Percentiles rank a stretch among this genome's conserved stretches.
Evolutionary conservation across 2,329 filamentous ascomycete genomes (phyloP).

Genomic region (Aspergillus aculeatinus): DNA sequence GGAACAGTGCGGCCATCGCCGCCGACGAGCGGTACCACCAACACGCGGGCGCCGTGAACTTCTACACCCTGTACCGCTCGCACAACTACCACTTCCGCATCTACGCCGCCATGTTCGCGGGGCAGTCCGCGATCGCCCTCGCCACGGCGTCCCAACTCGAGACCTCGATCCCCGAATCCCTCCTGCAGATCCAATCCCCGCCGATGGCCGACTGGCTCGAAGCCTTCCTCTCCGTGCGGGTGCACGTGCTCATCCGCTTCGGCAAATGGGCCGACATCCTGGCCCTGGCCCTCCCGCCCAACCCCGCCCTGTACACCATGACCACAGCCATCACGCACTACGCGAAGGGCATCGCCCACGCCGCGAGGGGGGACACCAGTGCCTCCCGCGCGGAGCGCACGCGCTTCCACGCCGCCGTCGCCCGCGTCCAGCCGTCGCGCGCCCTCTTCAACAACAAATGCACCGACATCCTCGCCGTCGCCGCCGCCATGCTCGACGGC

Average conservation of each 20-base stretch:
- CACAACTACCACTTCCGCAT: constrained; percentile 47
- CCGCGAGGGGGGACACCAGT: constrained; percentile 54
- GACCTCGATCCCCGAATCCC: constrained; percentile 58
- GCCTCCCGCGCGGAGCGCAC: constrained; percentile 53
- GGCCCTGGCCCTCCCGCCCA: constrained; percentile 54
- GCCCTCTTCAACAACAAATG: constrained; percentile 67
- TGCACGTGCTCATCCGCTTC: constrained; percentile 70
- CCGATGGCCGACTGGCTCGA: constrained; percentile 80
- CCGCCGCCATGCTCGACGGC: constrained; percentile 64
- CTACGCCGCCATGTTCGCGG: constrained; percentile 74
- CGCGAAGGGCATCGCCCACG: constrained; percentile 63
- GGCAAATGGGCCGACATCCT: constrained; percentile 68
- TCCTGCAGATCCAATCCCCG: constrained; percentile 64
- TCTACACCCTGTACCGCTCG: constrained; percentile 56
- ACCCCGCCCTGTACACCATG: constrained; percentile 62
- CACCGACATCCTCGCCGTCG: constrained; percentile 61
- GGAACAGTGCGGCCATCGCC: constrained; percentile 64
- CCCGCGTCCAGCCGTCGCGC: constrained; percentile 57
- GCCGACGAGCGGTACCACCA: constrained; percentile 67
- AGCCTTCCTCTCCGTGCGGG: constrained; percentile 62
- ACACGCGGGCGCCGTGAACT: constrained; percentile 59
- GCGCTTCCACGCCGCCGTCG: constrained; percentile 53
- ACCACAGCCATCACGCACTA: constrained; percentile 68
- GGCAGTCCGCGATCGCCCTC: constrained; percentile 59
- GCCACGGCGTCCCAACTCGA: constrained; percentile 61